Conservation (phyloP, 768 basidiomycete species). For the Daedalea quercina region DNA sequence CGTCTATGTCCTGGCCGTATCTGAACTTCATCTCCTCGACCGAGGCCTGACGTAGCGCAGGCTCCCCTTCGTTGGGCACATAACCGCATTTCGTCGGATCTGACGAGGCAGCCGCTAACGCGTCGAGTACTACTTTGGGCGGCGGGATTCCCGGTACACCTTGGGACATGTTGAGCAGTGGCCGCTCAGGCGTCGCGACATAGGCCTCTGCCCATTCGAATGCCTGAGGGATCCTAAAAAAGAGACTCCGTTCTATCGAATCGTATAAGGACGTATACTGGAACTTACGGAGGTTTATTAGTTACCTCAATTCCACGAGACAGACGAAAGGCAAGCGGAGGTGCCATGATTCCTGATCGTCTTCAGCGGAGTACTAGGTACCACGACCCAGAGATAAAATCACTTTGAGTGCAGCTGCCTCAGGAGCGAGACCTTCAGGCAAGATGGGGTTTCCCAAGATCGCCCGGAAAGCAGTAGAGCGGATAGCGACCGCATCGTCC, state of each 20-base stretch:
- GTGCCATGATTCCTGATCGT: slow-evolving; percentile 1
- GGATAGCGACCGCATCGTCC: neutral
- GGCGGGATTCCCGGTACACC: slow-evolving; percentile 69
- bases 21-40: slow-evolving; percentile 52
- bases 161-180: slow-evolving; percentile 69
- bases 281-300: slow-evolving; percentile 15
- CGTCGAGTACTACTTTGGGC: slow-evolving; percentile 34
- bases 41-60: slow-evolving; percentile 41
- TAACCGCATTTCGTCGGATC: slow-evolving; percentile 47
- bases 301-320: slow-evolving; percentile 14
- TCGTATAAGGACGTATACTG: neutral
- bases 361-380: neutral
- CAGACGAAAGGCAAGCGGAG: slow-evolving; percentile 12
- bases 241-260: neutral
- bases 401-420: neutral
- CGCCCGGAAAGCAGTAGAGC: neutral
- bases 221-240: slow-evolving; percentile 46
- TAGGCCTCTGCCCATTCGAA: slow-evolving; percentile 50
- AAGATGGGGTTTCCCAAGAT: neutral
- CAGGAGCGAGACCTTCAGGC: neutral
- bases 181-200: slow-evolving; percentile 31
- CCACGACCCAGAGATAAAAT: neutral
- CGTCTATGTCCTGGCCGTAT: slow-evolving; percentile 46
- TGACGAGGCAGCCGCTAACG: slow-evolving; percentile 38
- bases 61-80: slow-evolving; percentile 52